Base-by-base conservation (phyloP, 2,329 filamentous ascomycete genomes). In the Botrytis paeoniae region DNA sequence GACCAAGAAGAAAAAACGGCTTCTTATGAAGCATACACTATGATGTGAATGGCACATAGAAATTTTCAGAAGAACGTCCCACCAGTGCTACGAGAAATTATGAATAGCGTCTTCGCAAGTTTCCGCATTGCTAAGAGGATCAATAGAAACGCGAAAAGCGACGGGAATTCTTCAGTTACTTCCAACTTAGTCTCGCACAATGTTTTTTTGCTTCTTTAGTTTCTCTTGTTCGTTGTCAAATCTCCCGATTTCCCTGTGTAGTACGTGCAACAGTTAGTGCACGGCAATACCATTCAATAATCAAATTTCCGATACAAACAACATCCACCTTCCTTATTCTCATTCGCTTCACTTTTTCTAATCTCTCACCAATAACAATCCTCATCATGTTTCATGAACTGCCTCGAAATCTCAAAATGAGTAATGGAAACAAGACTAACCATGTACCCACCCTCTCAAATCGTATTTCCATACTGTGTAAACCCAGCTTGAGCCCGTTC, bases 21-120 rank as follows among this genome's bases (percentile, higher is more conserved):
- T 14, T 54, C 51, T 29, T 54, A 54, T 18, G 51, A 54, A 29
- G 51, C n/a, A 29, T 18, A 4, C 25, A n/a, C 10, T 51, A n/a
- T n/a, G 48, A 14, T n/a, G 14, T 54, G 25, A 29, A 54, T 54
- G n/a, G 25, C 51, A 29, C 51, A 29, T 29, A 7, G 5, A 16
- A 3, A 3, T 0, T 7, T 29, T 8, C 8, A 8, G 12, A 12
- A 1, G 14, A 16, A 54, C 3, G 14, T 54, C 25, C 12, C n/a
- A 29, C 51, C 51, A 54, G 12, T 8, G 6, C n/a, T 7, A 54
- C 1, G 2, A 29, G n/a, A 8, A 4, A 4, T 54, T 16, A 18
- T 54, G 12, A 16, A 25, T 22, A 51, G 48, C 10, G 4, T 25
- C 48, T 51, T n/a, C 10, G 25, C 5, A 14, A 25, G 4, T n/a